Evolutionary conservation across 2,329 filamentous ascomycete species (phyloP), one percentile per base, ranked within the genome.

Genomic region (Ophiostoma pallidulum): DNA sequence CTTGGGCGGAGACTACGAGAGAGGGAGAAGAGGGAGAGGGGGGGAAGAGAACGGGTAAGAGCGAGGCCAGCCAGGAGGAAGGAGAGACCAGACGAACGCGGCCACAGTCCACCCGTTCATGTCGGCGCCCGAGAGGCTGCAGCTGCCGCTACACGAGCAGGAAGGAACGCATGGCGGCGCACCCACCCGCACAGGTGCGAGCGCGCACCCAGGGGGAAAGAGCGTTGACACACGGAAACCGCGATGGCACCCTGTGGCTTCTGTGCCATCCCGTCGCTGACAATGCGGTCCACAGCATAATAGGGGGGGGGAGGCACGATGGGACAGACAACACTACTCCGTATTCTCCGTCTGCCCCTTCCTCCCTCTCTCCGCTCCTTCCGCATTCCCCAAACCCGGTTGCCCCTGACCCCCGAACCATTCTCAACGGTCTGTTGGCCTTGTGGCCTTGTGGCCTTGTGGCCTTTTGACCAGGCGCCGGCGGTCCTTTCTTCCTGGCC

Each of bases 71-170:
- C 28, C 32, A 13, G 32, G 12, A 35, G 32, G n/a, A 7, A 19
- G 35, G 7, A 14, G 18, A 33, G n/a, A 33, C 9, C 6, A 16
- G 31, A 28, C 24, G 24, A 28, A 28, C n/a, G n/a, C n/a, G n/a
- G 35, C 14, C 36, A 41, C 31, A 26, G 37, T 47, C 45, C 45
- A 43, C 35, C 49, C 6, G 49, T 51, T 51, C 49, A 48, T 48
- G 49, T 32, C 35, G 42, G 32, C 26, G 29, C n/a, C 45, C 45
- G 45, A 19, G 24, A 45, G 16, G 16, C 37, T 41, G 45, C 45
- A 41, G 31, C 19, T 9, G 31, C 26, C 45, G 38, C 9, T 22
- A 36, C 26, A 22, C 37, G 32, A 7, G 18, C 26, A 39, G 31
- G 38, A 41, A 39, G 24, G 45, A 12, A 8, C 37, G 22, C 28